Evolutionary conservation across 2,329 filamentous ascomycete species (phyloP).

Genomic region (Didymella pomorum): DNA sequence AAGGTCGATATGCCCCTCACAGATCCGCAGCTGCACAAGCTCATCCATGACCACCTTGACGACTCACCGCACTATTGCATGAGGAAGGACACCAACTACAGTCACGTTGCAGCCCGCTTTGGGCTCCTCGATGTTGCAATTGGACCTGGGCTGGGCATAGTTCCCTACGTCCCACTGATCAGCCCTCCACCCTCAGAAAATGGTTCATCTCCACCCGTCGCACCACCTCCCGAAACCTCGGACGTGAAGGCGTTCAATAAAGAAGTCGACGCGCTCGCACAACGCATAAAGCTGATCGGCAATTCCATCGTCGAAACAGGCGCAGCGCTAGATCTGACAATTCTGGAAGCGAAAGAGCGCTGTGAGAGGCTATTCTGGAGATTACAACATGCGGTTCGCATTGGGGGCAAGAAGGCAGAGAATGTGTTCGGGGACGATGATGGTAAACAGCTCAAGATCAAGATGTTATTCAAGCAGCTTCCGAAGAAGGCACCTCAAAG

Average conservation of each 20-base stretch:
- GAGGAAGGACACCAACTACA: slow-evolving; percentile 69
- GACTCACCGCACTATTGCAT: slow-evolving; percentile 60
- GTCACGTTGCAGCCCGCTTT: slow-evolving; percentile 70
- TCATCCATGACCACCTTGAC: slow-evolving; percentile 42
- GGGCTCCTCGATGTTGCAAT: slow-evolving; percentile 77
- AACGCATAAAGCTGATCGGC: slow-evolving; percentile 56
- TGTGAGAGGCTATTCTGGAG: slow-evolving; percentile 79
- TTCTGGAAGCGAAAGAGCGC: slow-evolving; percentile 78
- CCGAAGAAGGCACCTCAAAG: slow-evolving; percentile 9
- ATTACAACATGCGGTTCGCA: slow-evolving; percentile 74
- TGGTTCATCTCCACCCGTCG: slow-evolving; percentile 27
- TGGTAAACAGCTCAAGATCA: slow-evolving; percentile 57
- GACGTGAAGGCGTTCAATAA: slow-evolving; percentile 69
- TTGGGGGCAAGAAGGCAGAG: slow-evolving; percentile 57
- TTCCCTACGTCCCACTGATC: slow-evolving; percentile 42
- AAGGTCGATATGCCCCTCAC: slow-evolving; percentile 36
- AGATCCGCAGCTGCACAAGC: slow-evolving; percentile 27
- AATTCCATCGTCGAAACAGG: slow-evolving; percentile 76
- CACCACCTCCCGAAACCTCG: slow-evolving; percentile 23
- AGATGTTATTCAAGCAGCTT: slow-evolving; percentile 23
- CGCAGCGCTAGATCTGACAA: slow-evolving; percentile 61
- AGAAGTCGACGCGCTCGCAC: slow-evolving; percentile 72
- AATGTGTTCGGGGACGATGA: slow-evolving; percentile 54
- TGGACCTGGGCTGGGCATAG: slow-evolving; percentile 64
- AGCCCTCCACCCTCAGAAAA: slow-evolving; percentile 35